Base-by-base conservation (phyloP, 345 rosid species). In the Heritiera fomes region DNA sequence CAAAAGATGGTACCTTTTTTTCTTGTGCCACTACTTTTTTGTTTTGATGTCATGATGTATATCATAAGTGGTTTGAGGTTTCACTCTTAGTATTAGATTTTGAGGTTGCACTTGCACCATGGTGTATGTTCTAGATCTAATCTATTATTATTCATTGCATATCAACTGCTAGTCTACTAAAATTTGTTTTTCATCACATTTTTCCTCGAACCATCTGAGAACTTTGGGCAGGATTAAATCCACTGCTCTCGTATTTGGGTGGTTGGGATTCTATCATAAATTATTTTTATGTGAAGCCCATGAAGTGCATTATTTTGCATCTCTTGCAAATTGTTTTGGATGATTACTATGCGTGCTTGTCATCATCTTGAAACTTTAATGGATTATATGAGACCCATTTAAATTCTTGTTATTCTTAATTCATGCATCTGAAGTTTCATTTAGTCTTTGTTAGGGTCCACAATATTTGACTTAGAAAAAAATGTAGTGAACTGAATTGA, bases 401-500 rank as follows among this genome's bases (percentile, higher is more conserved):
- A 34, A 38, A 28, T 32, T 40, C 53, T 69, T 68, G 32, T 46
- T 52, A 11, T 63, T 7, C 40, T 20, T 23, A 5, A 28, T 58
- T 77, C 11, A 30, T 73, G 30, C 71, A 8, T 76, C 32, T 15
- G 34, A 15, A 55, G 68, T 23, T 23, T 23, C 58, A 14, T 50
- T 53, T 50, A 6, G 6, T 32, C 47, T 40, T 52, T 58, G 30
- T 73, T 77, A 18, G 49, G 46, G 68, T 18, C 11, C 50, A 23
- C n/a, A 9, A 32, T 55, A 53, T 70, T 74, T 71, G 60, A 65
- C 45, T 61, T 32, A 17, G 56, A 53, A 47, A 11, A 20, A 62
- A 71, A 28, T 47, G n/a, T 45, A 68, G 47, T 78, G 50, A 79
- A 55, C 52, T 53, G 58, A 56, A 45, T 78, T 15, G 30, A 67